A percentile compares a stretch with the other conserved stretches of the same genome.
Conservation (phyloP, 2,329 filamentous ascomycete species). For the Coniosporium tulheliwenetii region DNA sequence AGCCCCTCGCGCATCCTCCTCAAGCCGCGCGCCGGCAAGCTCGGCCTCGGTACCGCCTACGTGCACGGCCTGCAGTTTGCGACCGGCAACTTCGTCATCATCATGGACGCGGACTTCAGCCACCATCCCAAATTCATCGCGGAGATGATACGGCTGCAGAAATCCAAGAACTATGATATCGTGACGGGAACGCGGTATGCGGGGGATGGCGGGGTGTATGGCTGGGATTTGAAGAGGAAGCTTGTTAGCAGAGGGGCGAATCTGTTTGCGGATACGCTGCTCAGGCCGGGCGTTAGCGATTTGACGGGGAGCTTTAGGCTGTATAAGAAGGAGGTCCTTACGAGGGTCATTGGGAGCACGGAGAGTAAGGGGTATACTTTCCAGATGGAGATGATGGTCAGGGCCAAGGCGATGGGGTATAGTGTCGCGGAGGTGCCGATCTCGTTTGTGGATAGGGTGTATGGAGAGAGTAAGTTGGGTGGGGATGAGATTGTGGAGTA, state of each 20-base stretch:
- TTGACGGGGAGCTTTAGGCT: slow-evolving; percentile 87
- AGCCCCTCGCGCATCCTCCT: slow-evolving; percentile 59
- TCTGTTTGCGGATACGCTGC: slow-evolving; percentile 85
- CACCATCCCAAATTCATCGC: slow-evolving; percentile 99
- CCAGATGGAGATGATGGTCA: slow-evolving; percentile 99
- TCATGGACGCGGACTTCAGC: slow-evolving; percentile 99
- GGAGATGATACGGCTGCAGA: slow-evolving; percentile 75
- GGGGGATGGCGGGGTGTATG: slow-evolving; percentile 70
- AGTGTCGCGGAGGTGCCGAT: slow-evolving; percentile 93
- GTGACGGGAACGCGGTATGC: slow-evolving; percentile 94
- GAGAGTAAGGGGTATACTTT: slow-evolving; percentile 97
- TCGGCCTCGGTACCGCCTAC: slow-evolving; percentile 93
- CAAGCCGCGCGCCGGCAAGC: slow-evolving; percentile 81
- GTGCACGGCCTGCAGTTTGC: slow-evolving; percentile 84
- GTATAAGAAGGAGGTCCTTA: slow-evolving; percentile 80
- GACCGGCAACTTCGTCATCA: slow-evolving; percentile 91
- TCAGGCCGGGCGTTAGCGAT: slow-evolving; percentile 87
- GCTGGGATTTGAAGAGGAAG: slow-evolving; percentile 78
- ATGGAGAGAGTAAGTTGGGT: slow-evolving; percentile 89
- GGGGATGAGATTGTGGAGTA: slow-evolving; percentile 95
- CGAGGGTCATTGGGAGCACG: slow-evolving; percentile 79
- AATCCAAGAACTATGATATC: slow-evolving; percentile 73
- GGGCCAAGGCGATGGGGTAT: slow-evolving; percentile 90
- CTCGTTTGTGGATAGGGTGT: slow-evolving; percentile 86
- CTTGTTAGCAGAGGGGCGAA: slow-evolving; percentile 79